These are phyloP conservation scores for Theileria sp. DNA, from an alignment of 169 alveolate genomes.

Conservation along the genomic window DNA sequence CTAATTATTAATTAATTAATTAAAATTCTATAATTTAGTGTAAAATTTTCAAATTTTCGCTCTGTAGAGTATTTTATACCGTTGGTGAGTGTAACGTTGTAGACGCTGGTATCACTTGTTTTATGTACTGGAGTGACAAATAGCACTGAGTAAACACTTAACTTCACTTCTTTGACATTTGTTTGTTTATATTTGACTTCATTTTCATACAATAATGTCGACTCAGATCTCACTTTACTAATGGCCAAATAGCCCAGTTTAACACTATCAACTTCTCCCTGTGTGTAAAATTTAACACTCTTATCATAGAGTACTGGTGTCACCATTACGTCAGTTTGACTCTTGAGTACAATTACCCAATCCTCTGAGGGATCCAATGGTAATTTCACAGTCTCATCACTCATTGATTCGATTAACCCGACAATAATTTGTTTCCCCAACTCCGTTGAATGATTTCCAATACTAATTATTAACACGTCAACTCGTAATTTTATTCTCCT, in stretches of 20 bases:
- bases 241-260: not conserved
- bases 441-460: slow-evolving; percentile 50
- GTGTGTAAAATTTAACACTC: not conserved
- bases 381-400: not conserved
- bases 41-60: too few species aligned
- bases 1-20: too few species aligned
- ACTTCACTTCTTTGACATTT: not conserved
- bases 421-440: slow-evolving; percentile 6
- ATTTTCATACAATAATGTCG: not conserved
- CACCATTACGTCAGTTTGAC: slow-evolving; percentile 6
- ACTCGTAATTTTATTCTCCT: not conserved
- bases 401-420: not conserved
- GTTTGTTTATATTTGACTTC: not conserved
- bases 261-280: not conserved
- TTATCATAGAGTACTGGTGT: not conserved
- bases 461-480: slow-evolving; percentile 38
- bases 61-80: not conserved
- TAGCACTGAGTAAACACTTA: not conserved
- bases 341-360: slow-evolving; percentile 45
- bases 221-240: not conserved
- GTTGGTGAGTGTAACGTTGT: not conserved
- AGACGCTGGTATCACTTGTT: not conserved
- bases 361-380: slow-evolving; percentile 48
- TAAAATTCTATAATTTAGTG: too few species aligned
- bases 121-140: not conserved